Percentiles rank a stretch among this genome's conserved stretches.
These are phyloP conservation scores for Arthrinium puccinioides DNA, from an alignment of 2,329 filamentous ascomycete species.

Conservation along the genomic window DNA sequence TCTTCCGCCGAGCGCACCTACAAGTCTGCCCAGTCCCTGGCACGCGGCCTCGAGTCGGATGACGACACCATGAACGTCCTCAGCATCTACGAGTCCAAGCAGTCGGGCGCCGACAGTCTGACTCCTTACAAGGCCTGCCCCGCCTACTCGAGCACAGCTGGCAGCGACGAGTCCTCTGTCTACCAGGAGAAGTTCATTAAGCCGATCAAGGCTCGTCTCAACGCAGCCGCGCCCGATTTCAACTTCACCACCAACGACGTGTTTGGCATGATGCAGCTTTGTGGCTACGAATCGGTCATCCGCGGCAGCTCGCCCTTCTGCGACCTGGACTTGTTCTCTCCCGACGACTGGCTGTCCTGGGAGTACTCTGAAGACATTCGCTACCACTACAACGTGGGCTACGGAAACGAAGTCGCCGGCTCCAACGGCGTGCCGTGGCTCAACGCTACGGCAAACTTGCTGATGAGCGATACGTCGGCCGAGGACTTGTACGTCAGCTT, in stretches of 20 bases:
- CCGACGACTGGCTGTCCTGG: conserved; percentile 59
- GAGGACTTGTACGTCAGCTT: conserved; percentile 62
- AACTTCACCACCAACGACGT: conserved; percentile 58
- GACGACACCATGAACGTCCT: conserved; percentile 47
- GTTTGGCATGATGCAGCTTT: conserved; percentile 59
- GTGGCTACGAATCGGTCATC: conserved; percentile 60
- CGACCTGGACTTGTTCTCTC: conserved; percentile 48
- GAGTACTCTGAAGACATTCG: conserved; percentile 58
- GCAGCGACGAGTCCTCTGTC: conserved; percentile 44
- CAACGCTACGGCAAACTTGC: conserved; percentile 48
- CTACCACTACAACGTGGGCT: conserved; percentile 60
- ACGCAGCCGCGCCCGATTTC: conserved; percentile 44
- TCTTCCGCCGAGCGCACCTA: conserved; percentile 56
- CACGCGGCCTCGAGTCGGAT: conserved; percentile 46
- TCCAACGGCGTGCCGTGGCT: conserved; percentile 60
- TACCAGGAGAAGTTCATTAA: conserved; percentile 50
- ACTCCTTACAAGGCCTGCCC: conserved; percentile 61
- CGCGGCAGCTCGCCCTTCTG: conserved; percentile 56
- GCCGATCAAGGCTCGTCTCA: conserved; percentile 52
- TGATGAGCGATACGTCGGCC: conserved; percentile 29
- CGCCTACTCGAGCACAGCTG: conserved; percentile 50
- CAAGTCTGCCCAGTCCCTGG: conserved; percentile 50
- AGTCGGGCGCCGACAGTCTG: conserved; percentile 50
- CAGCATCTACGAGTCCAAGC: conserved; percentile 46
- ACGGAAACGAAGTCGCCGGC: conserved; percentile 50